These are phyloP conservation scores for Lecanicillium sp. DNA, from an alignment of 2,329 filamentous ascomycete genomes.

Conservation along the genomic window DNA sequence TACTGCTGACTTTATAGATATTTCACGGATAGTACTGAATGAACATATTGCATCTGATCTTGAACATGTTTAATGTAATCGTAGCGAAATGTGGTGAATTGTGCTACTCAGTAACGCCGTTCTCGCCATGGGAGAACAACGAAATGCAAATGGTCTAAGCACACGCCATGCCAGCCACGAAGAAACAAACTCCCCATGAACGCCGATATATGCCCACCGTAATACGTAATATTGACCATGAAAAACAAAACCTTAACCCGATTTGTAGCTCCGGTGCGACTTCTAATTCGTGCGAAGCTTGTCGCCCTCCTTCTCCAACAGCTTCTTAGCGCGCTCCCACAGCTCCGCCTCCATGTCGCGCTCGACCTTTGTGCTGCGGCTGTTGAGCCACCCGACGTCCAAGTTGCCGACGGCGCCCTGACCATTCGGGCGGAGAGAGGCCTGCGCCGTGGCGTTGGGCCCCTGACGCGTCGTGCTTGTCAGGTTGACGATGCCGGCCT, in stretches of 20 bases:
- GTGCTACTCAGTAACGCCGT: background rate
- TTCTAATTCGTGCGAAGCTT: slow-evolving; percentile 10
- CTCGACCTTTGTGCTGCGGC: slow-evolving; percentile 72
- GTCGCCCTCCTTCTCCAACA: slow-evolving; percentile 25
- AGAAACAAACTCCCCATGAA: too few species aligned
- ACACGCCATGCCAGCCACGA: too few species aligned
- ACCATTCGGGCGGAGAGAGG: slow-evolving; percentile 45
- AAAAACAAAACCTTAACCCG: too few species aligned
- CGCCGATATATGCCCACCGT: too few species aligned
- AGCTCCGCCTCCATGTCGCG: slow-evolving; percentile 78
- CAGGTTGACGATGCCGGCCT: slow-evolving; percentile 64
- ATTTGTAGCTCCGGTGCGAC: background rate
- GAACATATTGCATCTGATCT: too few species aligned
- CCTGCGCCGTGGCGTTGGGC: slow-evolving; percentile 27
- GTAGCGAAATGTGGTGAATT: too few species aligned
- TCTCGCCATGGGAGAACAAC: too few species aligned
- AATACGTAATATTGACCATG: too few species aligned
- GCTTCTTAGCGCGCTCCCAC: slow-evolving; percentile 42
- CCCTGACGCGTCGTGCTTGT: slow-evolving; percentile 24
- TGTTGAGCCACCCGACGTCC: slow-evolving; percentile 87
- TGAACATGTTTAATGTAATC: too few species aligned
- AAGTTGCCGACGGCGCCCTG: slow-evolving; percentile 51
- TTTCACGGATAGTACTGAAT: too few species aligned
- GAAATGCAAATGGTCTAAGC: too few species aligned
- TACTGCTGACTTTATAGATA: too few species aligned